Evolutionary conservation across 768 basidiomycete genomes (phyloP), one percentile per base, ranked within the genome.

Genomic region (Coprinopsis sp.): DNA sequence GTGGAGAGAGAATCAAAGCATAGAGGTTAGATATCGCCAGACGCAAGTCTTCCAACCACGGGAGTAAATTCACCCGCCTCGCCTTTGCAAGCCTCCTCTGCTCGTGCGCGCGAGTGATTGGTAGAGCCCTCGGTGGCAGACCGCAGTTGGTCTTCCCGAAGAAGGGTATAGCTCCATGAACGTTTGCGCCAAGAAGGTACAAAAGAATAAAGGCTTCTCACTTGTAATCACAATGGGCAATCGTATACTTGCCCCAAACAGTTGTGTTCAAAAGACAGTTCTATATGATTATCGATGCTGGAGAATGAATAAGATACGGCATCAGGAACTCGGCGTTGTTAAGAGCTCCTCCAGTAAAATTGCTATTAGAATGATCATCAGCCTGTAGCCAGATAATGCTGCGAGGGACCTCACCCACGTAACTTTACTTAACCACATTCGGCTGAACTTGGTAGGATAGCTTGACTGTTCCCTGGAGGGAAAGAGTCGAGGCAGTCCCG

Each of bases 401-500:
- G 10, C 45, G 11, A 19, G 27, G 43, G 19, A 25, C 7, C 11
- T n/a, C 5, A 49, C 53, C 41, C 30, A 58, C 54, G 56, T 53
- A 27, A 58, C 52, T 33, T 57, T 57, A 33, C 53, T 57, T 29
- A 57, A 22, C 31, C 51, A 57, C 46, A 57, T 52, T 2, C 53
- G 37, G 3, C 47, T 44, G 34, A 50, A 57, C 25, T 42, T 42
- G 30, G 37, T 52, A 1, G 56, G 56, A 27, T 54, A 54, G 6
- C 33, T 34, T 3, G 43, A 27, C 13, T 53, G 56, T 4, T 53
- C 28, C 7, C 33, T 18, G 2, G 43, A 48, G 8, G 10, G 22
- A 12, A 57, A 25, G 16, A 57, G 47, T 37, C 40, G 51, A 13
- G 53, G 37, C 3, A 57, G 21, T 1, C 51, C 51, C 10, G 43